Conservation (phyloP, 2,329 filamentous ascomycete species). For the Claviceps monticola region DNA sequence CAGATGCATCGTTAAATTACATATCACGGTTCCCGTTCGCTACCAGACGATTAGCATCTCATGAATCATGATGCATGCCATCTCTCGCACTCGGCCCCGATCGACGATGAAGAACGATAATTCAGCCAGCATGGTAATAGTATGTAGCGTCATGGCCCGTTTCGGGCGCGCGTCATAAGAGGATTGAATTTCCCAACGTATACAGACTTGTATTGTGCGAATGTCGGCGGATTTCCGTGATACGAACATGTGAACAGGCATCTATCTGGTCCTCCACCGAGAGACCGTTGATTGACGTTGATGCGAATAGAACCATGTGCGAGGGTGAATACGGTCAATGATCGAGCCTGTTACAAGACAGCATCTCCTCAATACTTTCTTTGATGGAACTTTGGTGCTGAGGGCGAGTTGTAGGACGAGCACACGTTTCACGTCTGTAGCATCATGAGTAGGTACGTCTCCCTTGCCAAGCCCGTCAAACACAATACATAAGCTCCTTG, state of each 20-base stretch:
- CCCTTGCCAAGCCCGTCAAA: no score
- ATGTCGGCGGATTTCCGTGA: background rate
- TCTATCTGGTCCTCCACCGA: background rate
- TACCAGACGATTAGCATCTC: background rate
- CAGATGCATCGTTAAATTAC: background rate
- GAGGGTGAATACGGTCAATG: background rate
- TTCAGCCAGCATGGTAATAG: background rate
- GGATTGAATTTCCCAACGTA: background rate
- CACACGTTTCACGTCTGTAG: no score
- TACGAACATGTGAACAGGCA: background rate
- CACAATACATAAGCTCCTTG: no score
- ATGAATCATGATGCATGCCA: background rate
- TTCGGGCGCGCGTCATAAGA: background rate
- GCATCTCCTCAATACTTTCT: no score
- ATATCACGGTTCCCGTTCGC: background rate
- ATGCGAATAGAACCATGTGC: background rate
- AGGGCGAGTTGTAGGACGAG: no score
- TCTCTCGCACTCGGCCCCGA: background rate
- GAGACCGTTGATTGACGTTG: background rate
- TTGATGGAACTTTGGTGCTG: no score
- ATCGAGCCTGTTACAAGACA: no score
- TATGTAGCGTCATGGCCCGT: background rate
- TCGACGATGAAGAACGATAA: background rate
- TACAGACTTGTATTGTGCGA: background rate
- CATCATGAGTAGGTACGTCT: no score